phyloP scores from a whole-genome alignment of 768 basidiomycete species.

The Wakefieldia striispora region DNA sequence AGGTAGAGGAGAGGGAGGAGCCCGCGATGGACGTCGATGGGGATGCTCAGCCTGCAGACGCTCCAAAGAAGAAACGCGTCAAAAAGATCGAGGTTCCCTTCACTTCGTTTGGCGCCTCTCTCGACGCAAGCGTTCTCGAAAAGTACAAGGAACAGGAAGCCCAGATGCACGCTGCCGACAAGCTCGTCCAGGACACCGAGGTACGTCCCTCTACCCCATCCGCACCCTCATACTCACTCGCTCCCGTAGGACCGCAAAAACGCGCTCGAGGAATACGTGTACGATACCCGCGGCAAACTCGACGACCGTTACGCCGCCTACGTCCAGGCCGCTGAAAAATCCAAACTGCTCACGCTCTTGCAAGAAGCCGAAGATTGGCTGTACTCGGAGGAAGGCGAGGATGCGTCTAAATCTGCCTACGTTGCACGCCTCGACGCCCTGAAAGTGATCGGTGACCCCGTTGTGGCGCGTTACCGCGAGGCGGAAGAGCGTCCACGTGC shows the following conservation, averaged over 20 bases:
- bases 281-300: constrained; percentile 90
- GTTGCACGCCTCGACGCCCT: constrained; percentile 77
- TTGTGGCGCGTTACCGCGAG: constrained; percentile 81
- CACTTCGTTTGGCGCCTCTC: constrained; percentile 57
- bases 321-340: constrained; percentile 75
- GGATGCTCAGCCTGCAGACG: constrained; percentile 37
- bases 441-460: constrained; percentile 84
- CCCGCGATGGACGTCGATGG: constrained; percentile 67
- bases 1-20: constrained; percentile 76
- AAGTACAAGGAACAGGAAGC: constrained; percentile 76
- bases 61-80: constrained; percentile 81
- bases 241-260: constrained; percentile 86
- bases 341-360: constrained; percentile 65
- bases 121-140: constrained; percentile 67
- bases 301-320: constrained; percentile 82
- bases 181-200: constrained; percentile 97
- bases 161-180: constrained; percentile 87
- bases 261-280: constrained; percentile 97
- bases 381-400: constrained; percentile 95
- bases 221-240: constrained; percentile 1
- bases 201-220: constrained; percentile 39
- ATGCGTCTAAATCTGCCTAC: constrained; percentile 95
- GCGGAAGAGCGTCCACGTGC: constrained; percentile 74
- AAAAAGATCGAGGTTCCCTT: constrained; percentile 83
- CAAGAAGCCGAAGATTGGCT: constrained; percentile 93